Evolutionary conservation across 768 basidiomycete species (phyloP), one percentile per base, ranked within the genome.

Genomic region (Russula brevipes): DNA sequence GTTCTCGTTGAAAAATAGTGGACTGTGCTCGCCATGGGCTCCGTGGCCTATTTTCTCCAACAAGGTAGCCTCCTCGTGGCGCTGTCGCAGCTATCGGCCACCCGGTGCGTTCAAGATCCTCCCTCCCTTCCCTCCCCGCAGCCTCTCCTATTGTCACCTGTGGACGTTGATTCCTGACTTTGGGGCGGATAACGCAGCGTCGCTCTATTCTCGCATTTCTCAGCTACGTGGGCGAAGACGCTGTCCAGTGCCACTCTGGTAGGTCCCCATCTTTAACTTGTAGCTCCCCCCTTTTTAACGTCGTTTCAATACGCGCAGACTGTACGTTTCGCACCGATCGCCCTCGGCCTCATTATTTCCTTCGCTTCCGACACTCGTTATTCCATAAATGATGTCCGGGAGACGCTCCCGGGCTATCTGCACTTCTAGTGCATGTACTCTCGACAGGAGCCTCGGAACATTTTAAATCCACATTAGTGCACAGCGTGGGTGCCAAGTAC

Each of bases 121-220:
- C 12, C 6, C 5, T 17, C 10, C 6, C 33, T 24, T 24, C 16
- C 10, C 19, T 5, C 33, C 3, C 49, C 50, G 19, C 24, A 24
- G 24, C 12, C 8, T 39, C 30, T 35, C n/a, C 30, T 45, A 1
- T 33, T 12, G 12, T 17, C n/a, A 41, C 38, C 53, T 39, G 41
- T 4, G 38, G 39, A 4, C 16, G 36, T 36, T 42, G 24, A 12
- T 49, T 47, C 50, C 68, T 41, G 58, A 31, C 58, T 38, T n/a
- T 11, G 9, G 41, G 41, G 16, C 53, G 42, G n/a, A 47, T n/a
- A 42, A 41, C 66, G 3, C 60, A 92, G 90, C 55, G 85, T 88
- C 38, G 77, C 88, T 47, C 68, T 91, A 39, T 84, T 91, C 68
- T 75, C 83, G 24, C 86, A 89, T 69, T 88, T 88, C 72, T 85